Evolutionary conservation across 31 red algal species (phyloP).

Genomic region (Asparagopsis taxiformis): DNA sequence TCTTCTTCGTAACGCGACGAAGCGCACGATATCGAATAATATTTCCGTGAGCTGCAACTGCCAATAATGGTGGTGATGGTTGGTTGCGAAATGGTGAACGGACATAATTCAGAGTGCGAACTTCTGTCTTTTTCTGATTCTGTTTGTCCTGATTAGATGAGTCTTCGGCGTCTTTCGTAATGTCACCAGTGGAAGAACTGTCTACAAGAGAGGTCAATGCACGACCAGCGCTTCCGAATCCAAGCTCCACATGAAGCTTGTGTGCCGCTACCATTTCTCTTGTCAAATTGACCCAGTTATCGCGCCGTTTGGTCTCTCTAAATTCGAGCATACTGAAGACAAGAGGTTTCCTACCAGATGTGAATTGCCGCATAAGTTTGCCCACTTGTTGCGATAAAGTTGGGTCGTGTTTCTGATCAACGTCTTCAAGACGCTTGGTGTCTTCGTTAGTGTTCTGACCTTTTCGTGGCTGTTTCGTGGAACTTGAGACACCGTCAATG

Average conservation of each 20-base stretch:
- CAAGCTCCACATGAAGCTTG: constrained; percentile 67
- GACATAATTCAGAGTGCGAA: constrained; percentile 20
- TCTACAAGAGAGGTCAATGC: constrained; percentile 12
- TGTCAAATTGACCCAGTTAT: constrained; percentile 62
- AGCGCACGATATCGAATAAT: constrained; percentile 69
- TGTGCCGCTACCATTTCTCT: constrained; percentile 74
- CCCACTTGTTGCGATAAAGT: constrained; percentile 47
- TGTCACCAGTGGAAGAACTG: neutral
- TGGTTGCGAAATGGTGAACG: constrained; percentile 64
- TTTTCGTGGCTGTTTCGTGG: constrained; percentile 4
- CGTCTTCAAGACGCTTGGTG: neutral
- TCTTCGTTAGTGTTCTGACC: neutral
- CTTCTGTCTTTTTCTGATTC: constrained; percentile 1
- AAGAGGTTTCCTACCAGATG: constrained; percentile 57
- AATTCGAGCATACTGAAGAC: constrained; percentile 73
- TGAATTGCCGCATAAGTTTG: constrained; percentile 52
- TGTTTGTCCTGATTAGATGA: neutral
- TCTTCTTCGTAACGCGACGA: constrained; percentile 39
- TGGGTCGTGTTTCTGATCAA: constrained; percentile 12
- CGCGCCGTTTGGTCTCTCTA: constrained; percentile 58
- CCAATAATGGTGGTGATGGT: constrained; percentile 69
- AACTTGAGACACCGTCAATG: constrained; percentile 39
- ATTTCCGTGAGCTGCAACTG: constrained; percentile 75
- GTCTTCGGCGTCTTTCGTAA: neutral
- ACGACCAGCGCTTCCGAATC: constrained; percentile 64